A percentile compares a stretch with the other conserved stretches of the same genome.
phyloP scores from a whole-genome alignment of 306 rosid species.

The Trifolium repens region DNA sequence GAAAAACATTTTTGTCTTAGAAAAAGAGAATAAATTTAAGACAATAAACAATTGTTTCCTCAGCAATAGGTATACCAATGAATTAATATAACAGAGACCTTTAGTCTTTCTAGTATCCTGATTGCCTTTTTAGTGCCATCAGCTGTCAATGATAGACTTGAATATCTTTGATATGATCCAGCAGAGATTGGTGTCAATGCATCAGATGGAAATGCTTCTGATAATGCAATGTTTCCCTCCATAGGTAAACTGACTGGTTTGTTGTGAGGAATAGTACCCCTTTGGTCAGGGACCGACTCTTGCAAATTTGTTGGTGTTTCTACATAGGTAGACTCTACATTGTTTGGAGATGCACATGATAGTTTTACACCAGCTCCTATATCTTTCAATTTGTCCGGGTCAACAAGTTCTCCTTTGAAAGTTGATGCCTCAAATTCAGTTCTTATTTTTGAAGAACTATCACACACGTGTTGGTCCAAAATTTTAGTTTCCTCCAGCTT shows the following conservation, averaged over 20 bases:
- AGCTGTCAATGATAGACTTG: constrained; percentile 53
- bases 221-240: constrained; percentile 47
- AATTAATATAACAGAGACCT: constrained; percentile 58
- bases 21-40: constrained; percentile 32
- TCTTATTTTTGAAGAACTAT: constrained; percentile 44
- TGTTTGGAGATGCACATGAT: constrained; percentile 46
- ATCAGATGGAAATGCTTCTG: constrained; percentile 46
- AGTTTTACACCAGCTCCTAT: constrained; percentile 43
- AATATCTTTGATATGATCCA: constrained; percentile 56
- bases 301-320: constrained; percentile 39
- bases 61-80: constrained; percentile 22
- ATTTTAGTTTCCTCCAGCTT: constrained; percentile 51
- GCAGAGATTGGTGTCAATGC: constrained; percentile 45
- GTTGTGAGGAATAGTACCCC: constrained; percentile 43
- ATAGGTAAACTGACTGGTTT: constrained; percentile 41
- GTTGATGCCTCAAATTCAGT: constrained; percentile 43
- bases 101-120: constrained; percentile 72
- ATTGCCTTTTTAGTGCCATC: constrained; percentile 72
- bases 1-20: constrained; percentile 16
- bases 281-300: constrained; percentile 44
- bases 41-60: constrained; percentile 33
- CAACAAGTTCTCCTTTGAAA: constrained; percentile 42
- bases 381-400: constrained; percentile 41
- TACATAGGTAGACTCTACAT: constrained; percentile 41
- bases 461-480: constrained; percentile 40